These are phyloP conservation scores for Chiua sp. DNA, from an alignment of 1,284 basidiomycete genomes.

Conservation along the genomic window DNA sequence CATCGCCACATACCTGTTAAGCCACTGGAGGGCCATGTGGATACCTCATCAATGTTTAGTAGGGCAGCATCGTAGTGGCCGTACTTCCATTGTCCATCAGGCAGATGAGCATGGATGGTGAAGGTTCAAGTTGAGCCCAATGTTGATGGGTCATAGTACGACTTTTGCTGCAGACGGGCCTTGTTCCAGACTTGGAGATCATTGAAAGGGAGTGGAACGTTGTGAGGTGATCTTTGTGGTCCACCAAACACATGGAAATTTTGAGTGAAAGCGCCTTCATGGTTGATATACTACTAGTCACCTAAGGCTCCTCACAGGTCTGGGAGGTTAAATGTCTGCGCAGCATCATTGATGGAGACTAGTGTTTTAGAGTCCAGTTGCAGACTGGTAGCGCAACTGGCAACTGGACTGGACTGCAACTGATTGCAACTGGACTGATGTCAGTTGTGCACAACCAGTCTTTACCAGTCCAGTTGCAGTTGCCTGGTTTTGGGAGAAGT, in stretches of 20 bases:
- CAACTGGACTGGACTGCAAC: too few relatives aligned
- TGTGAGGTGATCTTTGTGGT: neutral
- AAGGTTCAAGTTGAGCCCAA: neutral
- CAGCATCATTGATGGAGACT: slow-evolving; percentile 24
- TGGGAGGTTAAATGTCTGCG: slow-evolving; percentile 26
- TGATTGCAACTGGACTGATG: too few relatives aligned
- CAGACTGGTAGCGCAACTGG: too few relatives aligned
- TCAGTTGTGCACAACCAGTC: too few relatives aligned
- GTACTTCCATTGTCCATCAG: slow-evolving; percentile 1
- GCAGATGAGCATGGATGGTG: slow-evolving; percentile 13
- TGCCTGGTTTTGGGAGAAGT: too few relatives aligned
- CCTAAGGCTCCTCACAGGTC: slow-evolving; percentile 33
- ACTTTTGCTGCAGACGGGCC: slow-evolving; percentile 10
- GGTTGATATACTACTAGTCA: slow-evolving; percentile 29
- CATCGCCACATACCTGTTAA: slow-evolving; percentile 22
- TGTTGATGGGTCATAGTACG: neutral
- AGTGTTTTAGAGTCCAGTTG: too few relatives aligned
- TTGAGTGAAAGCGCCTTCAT: slow-evolving; percentile 5
- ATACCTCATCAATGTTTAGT: slow-evolving; percentile 19
- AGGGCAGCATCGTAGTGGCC: slow-evolving; percentile 27
- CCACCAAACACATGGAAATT: slow-evolving; percentile 3
- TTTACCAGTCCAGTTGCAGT: too few relatives aligned
- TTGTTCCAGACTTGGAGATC: slow-evolving; percentile 11
- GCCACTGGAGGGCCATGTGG: slow-evolving; percentile 31
- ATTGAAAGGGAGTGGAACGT: slow-evolving; percentile 3